Evolutionary conservation across 805 yeast species (phyloP), one percentile per base, ranked within the genome.

Genomic region (Wickerhamiella sergipiensis): DNA sequence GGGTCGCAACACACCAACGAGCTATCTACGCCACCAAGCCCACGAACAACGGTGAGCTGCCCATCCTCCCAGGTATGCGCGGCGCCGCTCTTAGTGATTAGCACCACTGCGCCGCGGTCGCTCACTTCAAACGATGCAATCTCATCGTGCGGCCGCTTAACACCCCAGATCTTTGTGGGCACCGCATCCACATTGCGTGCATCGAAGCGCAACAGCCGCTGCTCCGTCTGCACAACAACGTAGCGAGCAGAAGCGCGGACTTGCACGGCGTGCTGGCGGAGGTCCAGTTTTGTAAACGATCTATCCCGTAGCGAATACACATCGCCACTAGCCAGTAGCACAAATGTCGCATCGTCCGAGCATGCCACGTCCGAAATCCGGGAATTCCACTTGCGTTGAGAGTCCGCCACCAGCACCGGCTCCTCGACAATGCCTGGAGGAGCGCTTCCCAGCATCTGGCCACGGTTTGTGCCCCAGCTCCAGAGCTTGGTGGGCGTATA

Each of bases 391-490:
- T 47, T 45, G 18, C 45, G 29, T 6, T 12, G 24, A 3, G 53
- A 7, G 19, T 51, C 45, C 10, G 24, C 33, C 13, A 57, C 46
- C n/a, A 54, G 17, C n/a, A 42, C 33, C 2, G 60, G 60, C n/a
- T 49, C 50, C 5, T 46, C 50, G 6, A 49, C 51, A 6, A 46
- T 45, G 7, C 46, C 46, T 7, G 51, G 48, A 10, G 53, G 22
- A 6, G 50, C 53, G 31, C 51, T 36, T 18, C 36, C 43, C 45
- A 51, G 18, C 57, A 60, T 55, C 43, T 59, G 62, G 33, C 62
- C 63, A 2, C 52, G 46, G 42, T 60, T 58, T 2, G 48, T 51
- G 19, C 63, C 63, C 63, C 63, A 60, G 21, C 51, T 47, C 50
- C 53, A 60, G 6, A 59, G 40, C 19, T 48, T 49, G 2, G 45